Conservation (phyloP, 768 basidiomycete species). For the Collybia nuda region DNA sequence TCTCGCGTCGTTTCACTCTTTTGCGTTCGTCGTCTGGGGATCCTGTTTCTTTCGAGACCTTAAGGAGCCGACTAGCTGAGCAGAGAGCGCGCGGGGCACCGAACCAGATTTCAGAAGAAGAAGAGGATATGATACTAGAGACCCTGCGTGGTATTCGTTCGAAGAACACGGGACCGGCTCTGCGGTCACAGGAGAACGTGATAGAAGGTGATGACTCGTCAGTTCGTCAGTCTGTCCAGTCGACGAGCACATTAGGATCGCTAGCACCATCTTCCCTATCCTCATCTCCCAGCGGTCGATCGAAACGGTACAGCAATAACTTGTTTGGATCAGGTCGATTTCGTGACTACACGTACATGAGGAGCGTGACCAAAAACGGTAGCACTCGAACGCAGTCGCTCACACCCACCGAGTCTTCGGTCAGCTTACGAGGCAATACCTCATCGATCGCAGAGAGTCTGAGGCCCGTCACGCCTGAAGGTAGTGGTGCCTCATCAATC, state of each 20-base stretch:
- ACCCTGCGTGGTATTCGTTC: constrained; percentile 54
- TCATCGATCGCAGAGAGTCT: constrained; percentile 47
- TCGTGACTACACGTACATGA: constrained; percentile 72
- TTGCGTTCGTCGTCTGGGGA: constrained; percentile 69
- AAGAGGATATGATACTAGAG: constrained; percentile 83
- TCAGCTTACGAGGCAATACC: constrained; percentile 28
- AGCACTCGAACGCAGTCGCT: constrained; percentile 49
- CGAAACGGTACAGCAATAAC: constrained; percentile 84
- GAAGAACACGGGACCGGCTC: constrained; percentile 24
- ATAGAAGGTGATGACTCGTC: constrained; percentile 25
- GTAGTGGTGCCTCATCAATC: constrained; percentile 35
- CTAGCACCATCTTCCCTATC: constrained; percentile 34
- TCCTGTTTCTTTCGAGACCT: constrained; percentile 62
- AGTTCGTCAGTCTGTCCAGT: constrained; percentile 27
- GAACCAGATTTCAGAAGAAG: constrained; percentile 75
- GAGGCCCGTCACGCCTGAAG: constrained; percentile 58
- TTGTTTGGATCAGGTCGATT: constrained; percentile 81
- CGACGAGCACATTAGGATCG: constrained; percentile 32
- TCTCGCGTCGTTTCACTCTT: constrained; percentile 80
- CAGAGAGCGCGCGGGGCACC: constrained; percentile 70
- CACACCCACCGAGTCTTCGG: constrained; percentile 42
- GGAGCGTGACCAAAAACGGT: constrained; percentile 45
- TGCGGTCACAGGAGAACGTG: constrained; percentile 35
- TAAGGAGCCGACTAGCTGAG: constrained; percentile 68
- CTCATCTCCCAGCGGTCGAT: constrained; percentile 48